Conservation (phyloP, 306 rosid species). For the Gastrolobium bilobum region DNA sequence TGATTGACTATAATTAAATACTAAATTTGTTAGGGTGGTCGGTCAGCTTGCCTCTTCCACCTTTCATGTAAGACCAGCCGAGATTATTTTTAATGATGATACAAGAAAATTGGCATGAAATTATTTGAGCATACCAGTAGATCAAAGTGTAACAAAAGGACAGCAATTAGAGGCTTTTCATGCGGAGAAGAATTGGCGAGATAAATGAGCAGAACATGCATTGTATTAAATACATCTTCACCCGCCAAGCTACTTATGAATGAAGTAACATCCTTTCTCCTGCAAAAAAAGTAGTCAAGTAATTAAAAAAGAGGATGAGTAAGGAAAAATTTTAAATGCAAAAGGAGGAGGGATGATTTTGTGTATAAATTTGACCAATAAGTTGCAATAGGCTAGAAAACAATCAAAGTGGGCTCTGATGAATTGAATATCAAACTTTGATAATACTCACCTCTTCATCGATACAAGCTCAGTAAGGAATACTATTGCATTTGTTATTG, state of each 20-base stretch:
- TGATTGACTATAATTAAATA: background rate
- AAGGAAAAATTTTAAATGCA: background rate
- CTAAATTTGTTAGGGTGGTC: background rate
- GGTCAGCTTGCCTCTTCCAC: background rate
- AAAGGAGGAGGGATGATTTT: slow-evolving; percentile 1
- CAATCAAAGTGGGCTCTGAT: background rate
- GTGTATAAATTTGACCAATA: background rate
- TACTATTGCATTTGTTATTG: slow-evolving; percentile 60
- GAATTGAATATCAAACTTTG: slow-evolving; percentile 20
- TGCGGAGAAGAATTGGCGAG: slow-evolving; percentile 63
- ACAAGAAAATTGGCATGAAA: slow-evolving; percentile 16
- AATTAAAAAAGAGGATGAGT: background rate
- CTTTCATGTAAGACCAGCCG: background rate
- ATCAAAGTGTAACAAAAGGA: slow-evolving; percentile 72
- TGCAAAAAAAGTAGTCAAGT: slow-evolving; percentile 41
- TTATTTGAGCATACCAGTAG: slow-evolving; percentile 61
- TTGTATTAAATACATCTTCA: slow-evolving; percentile 56
- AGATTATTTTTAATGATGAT: slow-evolving; percentile 17
- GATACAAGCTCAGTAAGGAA: slow-evolving; percentile 68
- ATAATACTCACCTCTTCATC: slow-evolving; percentile 61
- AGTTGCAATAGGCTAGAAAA: slow-evolving; percentile 1
- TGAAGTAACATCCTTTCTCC: slow-evolving; percentile 70
- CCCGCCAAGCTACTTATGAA: slow-evolving; percentile 66
- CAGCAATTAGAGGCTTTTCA: slow-evolving; percentile 68
- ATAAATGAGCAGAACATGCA: slow-evolving; percentile 61